A percentile compares a stretch with the other conserved stretches of the same genome.
These are phyloP conservation scores for Escovopsis sp. DNA, from an alignment of 2,329 filamentous ascomycete species.

Conservation along the genomic window DNA sequence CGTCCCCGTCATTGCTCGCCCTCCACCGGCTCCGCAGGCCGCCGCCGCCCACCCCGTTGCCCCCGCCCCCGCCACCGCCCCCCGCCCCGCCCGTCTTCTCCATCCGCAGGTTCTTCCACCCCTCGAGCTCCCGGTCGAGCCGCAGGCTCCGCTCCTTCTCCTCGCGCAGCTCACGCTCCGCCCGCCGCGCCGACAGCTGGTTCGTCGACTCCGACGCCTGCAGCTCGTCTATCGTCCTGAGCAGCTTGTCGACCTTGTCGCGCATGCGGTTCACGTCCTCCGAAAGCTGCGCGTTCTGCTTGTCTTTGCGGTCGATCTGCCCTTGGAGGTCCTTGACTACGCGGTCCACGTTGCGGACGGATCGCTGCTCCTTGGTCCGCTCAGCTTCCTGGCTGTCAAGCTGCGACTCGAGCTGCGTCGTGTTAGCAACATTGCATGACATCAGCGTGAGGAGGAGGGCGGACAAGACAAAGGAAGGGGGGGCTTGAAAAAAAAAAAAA, in stretches of 20 bases:
- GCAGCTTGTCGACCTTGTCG: conserved; percentile 80
- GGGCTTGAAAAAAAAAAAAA: too few species aligned
- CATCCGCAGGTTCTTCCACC: conserved; percentile 61
- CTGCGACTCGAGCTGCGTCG: conserved; percentile 63
- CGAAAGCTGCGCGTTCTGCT: conserved; percentile 62
- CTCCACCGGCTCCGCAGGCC: conserved; percentile 20
- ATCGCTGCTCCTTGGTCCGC: conserved; percentile 68
- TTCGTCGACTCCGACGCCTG: conserved; percentile 73
- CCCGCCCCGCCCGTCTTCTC: conserved; percentile 36
- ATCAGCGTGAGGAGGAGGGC: too few species aligned
- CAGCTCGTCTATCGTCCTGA: conserved; percentile 84
- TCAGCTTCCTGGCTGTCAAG: conserved; percentile 72
- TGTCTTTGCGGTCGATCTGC: conserved; percentile 88
- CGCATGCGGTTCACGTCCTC: conserved; percentile 77
- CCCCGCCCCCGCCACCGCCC: conserved; percentile 15
- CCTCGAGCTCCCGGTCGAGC: conserved; percentile 79
- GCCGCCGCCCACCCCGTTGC: conserved; percentile 16
- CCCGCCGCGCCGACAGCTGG: conserved; percentile 68
- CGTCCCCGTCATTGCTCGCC: conserved; percentile 24
- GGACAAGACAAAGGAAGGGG: too few species aligned
- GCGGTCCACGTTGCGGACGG: conserved; percentile 82
- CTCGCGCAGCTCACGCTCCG: conserved; percentile 79
- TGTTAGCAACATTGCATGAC: conserved; percentile 6
- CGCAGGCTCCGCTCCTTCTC: conserved; percentile 69
- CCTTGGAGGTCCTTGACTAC: conserved; percentile 84